These are phyloP conservation scores for Dendrobium officinale DNA, from an alignment of 106 monocot genomes.

Conservation along the genomic window DNA sequence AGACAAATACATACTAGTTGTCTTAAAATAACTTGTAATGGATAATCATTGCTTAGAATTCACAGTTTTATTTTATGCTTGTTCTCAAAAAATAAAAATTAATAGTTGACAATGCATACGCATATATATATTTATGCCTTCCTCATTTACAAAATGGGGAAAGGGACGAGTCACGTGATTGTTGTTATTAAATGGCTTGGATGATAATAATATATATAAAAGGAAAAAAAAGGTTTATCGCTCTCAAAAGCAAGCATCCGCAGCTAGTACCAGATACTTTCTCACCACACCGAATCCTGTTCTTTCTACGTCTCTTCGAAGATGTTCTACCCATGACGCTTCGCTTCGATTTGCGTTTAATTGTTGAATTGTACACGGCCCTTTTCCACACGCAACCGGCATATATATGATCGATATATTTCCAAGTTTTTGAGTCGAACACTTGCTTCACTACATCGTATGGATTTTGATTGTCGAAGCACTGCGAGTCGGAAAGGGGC, in stretches of 20 bases:
- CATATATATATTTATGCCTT: too few species aligned
- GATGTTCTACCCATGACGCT: background rate
- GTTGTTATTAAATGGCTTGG: too few species aligned
- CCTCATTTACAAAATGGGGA: too few species aligned
- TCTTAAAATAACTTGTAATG: too few species aligned
- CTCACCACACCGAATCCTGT: background rate
- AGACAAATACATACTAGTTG: too few species aligned
- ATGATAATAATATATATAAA: too few species aligned
- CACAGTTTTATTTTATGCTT: too few species aligned
- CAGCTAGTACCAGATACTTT: background rate
- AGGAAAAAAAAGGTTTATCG: background rate
- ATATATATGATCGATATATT: background rate
- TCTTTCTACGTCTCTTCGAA: background rate
- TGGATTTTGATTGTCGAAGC: background rate
- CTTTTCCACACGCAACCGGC: background rate
- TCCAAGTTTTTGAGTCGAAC: background rate
- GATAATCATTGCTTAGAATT: too few species aligned
- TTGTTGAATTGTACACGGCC: background rate
- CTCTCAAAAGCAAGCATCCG: conserved; percentile 5
- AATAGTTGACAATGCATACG: too few species aligned
- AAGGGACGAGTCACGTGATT: too few species aligned
- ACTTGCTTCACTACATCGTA: background rate
- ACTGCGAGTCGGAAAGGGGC: background rate
- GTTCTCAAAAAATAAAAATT: too few species aligned
- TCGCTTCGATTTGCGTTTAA: background rate